Percentiles rank a stretch among this genome's conserved stretches.
Conservation (phyloP, 805 yeast species). For the Nadsonia fulvescens region DNA sequence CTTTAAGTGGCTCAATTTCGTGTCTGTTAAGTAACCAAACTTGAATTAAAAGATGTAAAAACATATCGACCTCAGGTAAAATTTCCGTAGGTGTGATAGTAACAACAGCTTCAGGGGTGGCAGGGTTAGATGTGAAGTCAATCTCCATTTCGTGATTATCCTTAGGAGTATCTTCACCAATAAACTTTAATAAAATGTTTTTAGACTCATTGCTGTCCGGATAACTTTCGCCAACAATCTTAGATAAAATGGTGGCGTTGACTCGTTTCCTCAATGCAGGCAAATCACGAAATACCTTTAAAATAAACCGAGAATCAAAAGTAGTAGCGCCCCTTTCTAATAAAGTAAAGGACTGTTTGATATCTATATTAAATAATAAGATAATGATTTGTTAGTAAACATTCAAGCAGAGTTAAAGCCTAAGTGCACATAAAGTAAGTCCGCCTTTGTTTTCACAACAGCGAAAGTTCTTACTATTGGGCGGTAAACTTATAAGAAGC, state of each 20-base stretch:
- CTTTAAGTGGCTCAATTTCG: conserved; percentile 32
- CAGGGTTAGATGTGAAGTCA: too few relatives aligned
- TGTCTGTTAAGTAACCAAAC: conserved; percentile 54
- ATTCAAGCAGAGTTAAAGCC: too few relatives aligned
- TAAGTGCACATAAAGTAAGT: too few relatives aligned
- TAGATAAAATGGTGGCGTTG: conserved; percentile 32
- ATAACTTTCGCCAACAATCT: conserved; percentile 38
- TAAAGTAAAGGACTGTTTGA: conserved; percentile 25
- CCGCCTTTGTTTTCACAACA: too few relatives aligned
- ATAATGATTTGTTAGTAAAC: too few relatives aligned
- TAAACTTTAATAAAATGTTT: conserved; percentile 23
- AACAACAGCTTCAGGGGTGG: conserved; percentile 4
- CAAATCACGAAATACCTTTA: conserved; percentile 71
- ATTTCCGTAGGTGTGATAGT: conserved; percentile 15
- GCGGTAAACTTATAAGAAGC: too few relatives aligned
- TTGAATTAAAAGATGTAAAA: conserved; percentile 62
- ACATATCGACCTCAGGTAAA: conserved; percentile 66
- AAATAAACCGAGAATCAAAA: conserved; percentile 73
- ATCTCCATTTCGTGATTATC: conserved; percentile 10
- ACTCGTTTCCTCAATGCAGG: conserved; percentile 55
- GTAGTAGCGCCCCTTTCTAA: conserved; percentile 46
- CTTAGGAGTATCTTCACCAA: conserved; percentile 14
- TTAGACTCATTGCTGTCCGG: conserved; percentile 25
- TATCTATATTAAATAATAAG: conserved; percentile 11
- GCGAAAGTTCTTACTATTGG: too few relatives aligned